Evolutionary conservation across 1,284 basidiomycete genomes (phyloP).

Genomic region (Cutaneotrichosporon sp.): DNA sequence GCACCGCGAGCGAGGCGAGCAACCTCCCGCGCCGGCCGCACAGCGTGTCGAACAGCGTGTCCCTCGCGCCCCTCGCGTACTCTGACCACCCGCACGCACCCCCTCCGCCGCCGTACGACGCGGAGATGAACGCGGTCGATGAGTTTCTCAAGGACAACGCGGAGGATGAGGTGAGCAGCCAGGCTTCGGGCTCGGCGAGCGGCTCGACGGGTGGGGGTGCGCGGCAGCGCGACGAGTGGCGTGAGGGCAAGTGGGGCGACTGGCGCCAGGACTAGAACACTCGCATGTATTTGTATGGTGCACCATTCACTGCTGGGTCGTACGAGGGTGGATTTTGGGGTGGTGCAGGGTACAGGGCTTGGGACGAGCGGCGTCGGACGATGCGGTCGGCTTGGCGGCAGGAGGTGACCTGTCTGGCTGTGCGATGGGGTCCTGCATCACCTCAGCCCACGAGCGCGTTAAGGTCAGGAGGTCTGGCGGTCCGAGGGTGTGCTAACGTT

Average conservation of each 20-base stretch:
- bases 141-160: slow-evolving; percentile 31
- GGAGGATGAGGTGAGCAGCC: slow-evolving; percentile 1
- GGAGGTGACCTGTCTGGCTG: too few relatives aligned
- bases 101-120: slow-evolving; percentile 4
- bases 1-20: slow-evolving; percentile 46
- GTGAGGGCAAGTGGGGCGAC: slow-evolving; percentile 8
- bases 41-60: neutral
- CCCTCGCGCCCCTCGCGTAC: slow-evolving; percentile 7
- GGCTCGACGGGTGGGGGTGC: neutral
- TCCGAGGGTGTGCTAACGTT: too few relatives aligned
- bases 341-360: too few relatives aligned
- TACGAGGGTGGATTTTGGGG: neutral
- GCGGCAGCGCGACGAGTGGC: neutral
- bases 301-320: neutral
- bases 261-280: slow-evolving; percentile 5
- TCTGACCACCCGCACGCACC: neutral
- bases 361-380: too few relatives aligned
- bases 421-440: too few relatives aligned
- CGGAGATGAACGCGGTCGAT: slow-evolving; percentile 40
- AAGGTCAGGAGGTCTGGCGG: too few relatives aligned
- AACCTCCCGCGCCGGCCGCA: slow-evolving; percentile 34
- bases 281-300: slow-evolving; percentile 2
- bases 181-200: neutral
- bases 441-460: too few relatives aligned
- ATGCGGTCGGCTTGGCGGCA: too few relatives aligned